These are phyloP conservation scores for Elongisporangium anandrum DNA, from an alignment of 352 stramenopile genomes.

Conservation along the genomic window DNA sequence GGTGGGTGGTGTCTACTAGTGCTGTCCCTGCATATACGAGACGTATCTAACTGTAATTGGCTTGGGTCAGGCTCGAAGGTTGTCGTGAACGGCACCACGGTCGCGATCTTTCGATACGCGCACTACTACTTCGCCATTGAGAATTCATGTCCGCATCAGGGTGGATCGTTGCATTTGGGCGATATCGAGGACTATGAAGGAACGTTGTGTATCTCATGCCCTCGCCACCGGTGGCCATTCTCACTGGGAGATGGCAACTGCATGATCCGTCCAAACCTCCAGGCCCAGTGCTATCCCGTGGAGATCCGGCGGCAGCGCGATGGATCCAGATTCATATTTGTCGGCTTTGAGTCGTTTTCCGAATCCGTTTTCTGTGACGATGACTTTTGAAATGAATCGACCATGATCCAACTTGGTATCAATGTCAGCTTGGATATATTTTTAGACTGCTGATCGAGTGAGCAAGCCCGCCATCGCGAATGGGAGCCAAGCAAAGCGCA, in stretches of 20 bases:
- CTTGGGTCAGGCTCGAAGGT: conserved; percentile 40
- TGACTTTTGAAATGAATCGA: conserved; percentile 52
- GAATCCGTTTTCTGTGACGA: conserved; percentile 64
- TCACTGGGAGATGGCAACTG: conserved; percentile 73
- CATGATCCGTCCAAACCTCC: conserved; percentile 38
- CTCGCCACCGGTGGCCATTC: conserved; percentile 80
- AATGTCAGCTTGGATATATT: neutral
- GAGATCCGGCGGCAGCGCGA: conserved; percentile 36
- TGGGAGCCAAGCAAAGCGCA: conserved; percentile 35
- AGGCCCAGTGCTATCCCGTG: conserved; percentile 63
- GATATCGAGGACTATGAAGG: conserved; percentile 86
- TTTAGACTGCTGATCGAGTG: neutral
- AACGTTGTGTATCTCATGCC: conserved; percentile 64
- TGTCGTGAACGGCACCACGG: conserved; percentile 53
- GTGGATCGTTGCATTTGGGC: conserved; percentile 71
- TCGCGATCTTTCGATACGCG: conserved; percentile 83
- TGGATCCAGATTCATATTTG: conserved; percentile 48
- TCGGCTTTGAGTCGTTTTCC: conserved; percentile 61
- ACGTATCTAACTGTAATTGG: neutral
- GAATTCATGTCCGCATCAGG: conserved; percentile 75
- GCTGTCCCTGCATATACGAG: neutral
- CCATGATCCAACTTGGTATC: neutral
- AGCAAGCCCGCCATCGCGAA: conserved; percentile 2
- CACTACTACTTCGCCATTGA: conserved; percentile 70
- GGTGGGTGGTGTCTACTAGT: neutral